A percentile compares a stretch with the other conserved stretches of the same genome.
phyloP scores from a whole-genome alignment of 2,329 filamentous ascomycete species.

The Colletotrichum sp. region DNA sequence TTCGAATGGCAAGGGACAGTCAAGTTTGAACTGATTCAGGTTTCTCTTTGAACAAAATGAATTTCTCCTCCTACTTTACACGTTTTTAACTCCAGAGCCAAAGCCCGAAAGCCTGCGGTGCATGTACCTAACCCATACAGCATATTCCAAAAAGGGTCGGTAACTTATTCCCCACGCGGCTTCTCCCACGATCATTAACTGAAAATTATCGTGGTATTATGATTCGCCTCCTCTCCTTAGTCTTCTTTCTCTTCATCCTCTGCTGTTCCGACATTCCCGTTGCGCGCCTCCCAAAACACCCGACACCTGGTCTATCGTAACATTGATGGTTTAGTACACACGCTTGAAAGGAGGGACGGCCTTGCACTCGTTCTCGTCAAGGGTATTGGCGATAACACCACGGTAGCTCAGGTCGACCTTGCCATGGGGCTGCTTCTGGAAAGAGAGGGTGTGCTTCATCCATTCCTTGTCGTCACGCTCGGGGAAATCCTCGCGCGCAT shows the following conservation, averaged over 20 bases:
- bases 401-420: conserved; percentile 88
- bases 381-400: conserved; percentile 78
- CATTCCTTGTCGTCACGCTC: conserved; percentile 95
- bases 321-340: conserved; percentile 68
- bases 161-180: background rate
- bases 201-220: conserved; percentile 16
- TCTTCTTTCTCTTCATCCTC: background rate
- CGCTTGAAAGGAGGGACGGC: conserved; percentile 95
- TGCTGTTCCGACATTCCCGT: background rate
- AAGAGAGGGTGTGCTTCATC: conserved; percentile 99
- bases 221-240: background rate
- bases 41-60: conserved; percentile 18
- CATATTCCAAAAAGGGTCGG: background rate
- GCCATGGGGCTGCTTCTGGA: conserved; percentile 91
- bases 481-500: conserved; percentile 95
- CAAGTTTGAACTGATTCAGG: background rate
- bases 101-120: conserved; percentile 17
- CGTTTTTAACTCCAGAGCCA: conserved; percentile 21
- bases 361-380: conserved; percentile 97
- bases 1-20: background rate
- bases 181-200: conserved; percentile 15
- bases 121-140: conserved; percentile 5
- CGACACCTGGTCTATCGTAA: conserved; percentile 16
- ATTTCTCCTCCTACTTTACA: conserved; percentile 21
- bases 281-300: background rate